These are phyloP conservation scores for Rhodomyrtus tomentosa DNA, from an alignment of 345 rosid genomes.

Conservation along the genomic window DNA sequence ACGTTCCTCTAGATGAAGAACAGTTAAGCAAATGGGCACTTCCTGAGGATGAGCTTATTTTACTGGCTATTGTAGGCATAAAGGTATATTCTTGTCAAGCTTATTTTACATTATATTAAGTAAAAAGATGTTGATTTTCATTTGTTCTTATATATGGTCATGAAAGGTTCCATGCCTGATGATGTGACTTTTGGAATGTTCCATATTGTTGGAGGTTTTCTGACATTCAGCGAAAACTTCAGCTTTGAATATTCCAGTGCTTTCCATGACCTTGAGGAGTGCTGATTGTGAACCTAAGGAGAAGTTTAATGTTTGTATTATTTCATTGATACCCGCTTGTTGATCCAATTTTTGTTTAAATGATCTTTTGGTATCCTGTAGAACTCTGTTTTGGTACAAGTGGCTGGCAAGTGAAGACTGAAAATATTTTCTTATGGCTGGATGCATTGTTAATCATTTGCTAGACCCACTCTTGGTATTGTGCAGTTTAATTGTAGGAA, in stretches of 20 bases:
- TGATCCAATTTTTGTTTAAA: neutral
- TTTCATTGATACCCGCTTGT: neutral
- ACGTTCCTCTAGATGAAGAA: constrained; percentile 64
- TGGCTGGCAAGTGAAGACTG: neutral
- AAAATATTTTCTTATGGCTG: neutral
- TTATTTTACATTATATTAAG: neutral
- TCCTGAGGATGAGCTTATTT: constrained; percentile 83
- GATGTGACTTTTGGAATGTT: neutral
- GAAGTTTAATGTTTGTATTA: neutral
- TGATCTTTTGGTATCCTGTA: fast-evolving
- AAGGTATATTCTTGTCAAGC: constrained; percentile 33
- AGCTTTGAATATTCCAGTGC: neutral
- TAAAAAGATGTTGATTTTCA: neutral
- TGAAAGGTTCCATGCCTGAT: neutral
- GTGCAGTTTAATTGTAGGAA: neutral
- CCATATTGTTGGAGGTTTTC: neutral
- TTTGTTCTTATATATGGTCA: neutral
- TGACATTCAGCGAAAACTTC: neutral
- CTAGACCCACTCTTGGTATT: neutral
- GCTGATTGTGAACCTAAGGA: neutral
- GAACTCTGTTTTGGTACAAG: neutral
- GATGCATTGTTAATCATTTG: neutral
- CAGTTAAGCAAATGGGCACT: constrained; percentile 53
- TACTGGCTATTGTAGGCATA: constrained; percentile 82
- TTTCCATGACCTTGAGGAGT: neutral